Evolutionary conservation across 345 rosid genomes (phyloP).

Genomic region (Eucalyptus victrix): DNA sequence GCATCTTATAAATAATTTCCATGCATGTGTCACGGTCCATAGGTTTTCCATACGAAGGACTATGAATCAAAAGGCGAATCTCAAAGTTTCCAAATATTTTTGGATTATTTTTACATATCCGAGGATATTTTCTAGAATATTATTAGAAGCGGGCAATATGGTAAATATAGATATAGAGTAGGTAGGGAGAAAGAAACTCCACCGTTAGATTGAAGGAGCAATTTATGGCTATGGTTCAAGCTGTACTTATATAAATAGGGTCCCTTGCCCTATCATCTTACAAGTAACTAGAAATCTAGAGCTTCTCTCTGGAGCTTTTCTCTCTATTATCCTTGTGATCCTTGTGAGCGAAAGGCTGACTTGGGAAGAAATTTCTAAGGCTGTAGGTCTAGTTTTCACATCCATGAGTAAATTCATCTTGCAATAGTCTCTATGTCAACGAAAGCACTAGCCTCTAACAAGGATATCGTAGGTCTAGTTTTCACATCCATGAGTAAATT

Average conservation of each 20-base stretch:
- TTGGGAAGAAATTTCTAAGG: too few relatives aligned
- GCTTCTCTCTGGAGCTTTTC: fast-evolving
- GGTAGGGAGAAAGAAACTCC: not conserved
- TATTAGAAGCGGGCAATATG: not conserved
- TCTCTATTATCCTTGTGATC: not conserved
- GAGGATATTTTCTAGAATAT: not conserved
- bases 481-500: too few relatives aligned
- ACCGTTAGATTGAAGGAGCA: not conserved
- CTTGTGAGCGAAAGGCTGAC: too few relatives aligned
- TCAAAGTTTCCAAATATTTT: not conserved
- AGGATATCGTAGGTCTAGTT: not conserved
- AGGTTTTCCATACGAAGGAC: not conserved
- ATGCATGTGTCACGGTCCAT: not conserved
- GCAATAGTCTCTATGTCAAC: too few relatives aligned
- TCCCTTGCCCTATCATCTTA: not conserved
- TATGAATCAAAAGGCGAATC: fast-evolving
- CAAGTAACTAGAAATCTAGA: not conserved
- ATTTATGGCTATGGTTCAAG: not conserved
- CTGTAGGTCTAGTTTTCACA: not conserved
- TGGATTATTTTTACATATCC: fast-evolving
- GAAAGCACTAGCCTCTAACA: too few relatives aligned
- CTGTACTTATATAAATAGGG: not conserved
- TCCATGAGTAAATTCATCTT: too few relatives aligned
- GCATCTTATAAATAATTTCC: not conserved
- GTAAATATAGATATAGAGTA: not conserved